Evolutionary conservation across 2,329 filamentous ascomycete species (phyloP), one percentile per base, ranked within the genome.

Genomic region (Fusarium virguliforme): DNA sequence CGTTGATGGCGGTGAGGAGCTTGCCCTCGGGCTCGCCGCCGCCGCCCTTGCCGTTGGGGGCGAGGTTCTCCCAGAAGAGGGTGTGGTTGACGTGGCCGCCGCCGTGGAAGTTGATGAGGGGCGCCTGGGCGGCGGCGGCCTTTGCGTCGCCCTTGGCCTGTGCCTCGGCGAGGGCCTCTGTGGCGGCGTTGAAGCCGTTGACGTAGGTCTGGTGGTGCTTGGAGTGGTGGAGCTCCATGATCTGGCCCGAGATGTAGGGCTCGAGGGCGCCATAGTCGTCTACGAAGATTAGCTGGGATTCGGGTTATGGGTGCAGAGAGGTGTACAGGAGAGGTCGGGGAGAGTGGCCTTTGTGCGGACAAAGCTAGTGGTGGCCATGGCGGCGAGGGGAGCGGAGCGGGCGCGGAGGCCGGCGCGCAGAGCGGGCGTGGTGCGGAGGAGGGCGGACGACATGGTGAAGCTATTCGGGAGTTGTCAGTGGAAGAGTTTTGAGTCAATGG

Each of bases 191-290:
- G 86, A 93, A 93, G 81, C 91, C 92, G 83, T 91, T 96, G 76
- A 97, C 94, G 82, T 97, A 97, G 78, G 94, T 95, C 83, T 95
- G 91, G 86, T 97, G 95, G 88, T 97, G 94, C 84, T 94, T 95
- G 85, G 89, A 91, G 89, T 97, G 93, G 87, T 97, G 95, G 50
- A 97, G 89, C 85, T 97, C 93, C 95, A 97, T 97, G 86, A 97
- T 97, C 84, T 96, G 90, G 81, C 92, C 92, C 54, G 92, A 95
- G 85, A 97, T 90, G 78, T 86, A 79, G 56, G 89, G 89, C 85
- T 99, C 96, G 77, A 99, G 94, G 58, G 95, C 96, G 80, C 92
- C 94, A 83, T 98, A 99, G 87, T 98, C 96, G 81, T 98, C 95
- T 97, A 3, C n/a, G 18, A 18, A 24, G 28, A 37, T 48, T 41